Conservation (phyloP, 768 basidiomycete genomes). For the Boletus subcaerulescens region DNA sequence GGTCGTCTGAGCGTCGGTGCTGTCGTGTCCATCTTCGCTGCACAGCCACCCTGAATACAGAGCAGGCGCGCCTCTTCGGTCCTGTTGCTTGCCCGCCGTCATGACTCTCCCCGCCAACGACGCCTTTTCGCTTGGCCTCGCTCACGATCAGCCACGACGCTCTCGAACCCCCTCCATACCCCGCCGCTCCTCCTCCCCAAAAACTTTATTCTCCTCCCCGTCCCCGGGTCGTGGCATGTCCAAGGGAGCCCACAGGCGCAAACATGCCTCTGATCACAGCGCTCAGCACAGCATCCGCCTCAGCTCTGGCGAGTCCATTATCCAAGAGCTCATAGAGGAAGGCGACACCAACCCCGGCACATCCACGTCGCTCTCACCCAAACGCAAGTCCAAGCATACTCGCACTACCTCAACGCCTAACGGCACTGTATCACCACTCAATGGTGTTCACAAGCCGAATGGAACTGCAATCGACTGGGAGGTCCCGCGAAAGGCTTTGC, state of each 20-base stretch:
- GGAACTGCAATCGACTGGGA: constrained; percentile 67
- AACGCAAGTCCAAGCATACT: constrained; percentile 16
- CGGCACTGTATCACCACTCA: constrained; percentile 2
- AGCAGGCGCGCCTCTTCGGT: not conserved
- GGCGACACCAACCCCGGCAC: not conserved
- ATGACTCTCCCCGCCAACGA: constrained; percentile 37
- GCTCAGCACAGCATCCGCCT: not conserved
- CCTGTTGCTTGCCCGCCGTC: not conserved
- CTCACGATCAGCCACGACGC: constrained; percentile 34
- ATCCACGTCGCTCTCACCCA: constrained; percentile 8
- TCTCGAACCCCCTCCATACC: constrained; percentile 22
- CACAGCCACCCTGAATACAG: constrained; percentile 12
- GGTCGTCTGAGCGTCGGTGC: not conserved
- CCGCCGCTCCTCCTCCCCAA: constrained; percentile 24
- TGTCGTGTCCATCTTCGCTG: not conserved
- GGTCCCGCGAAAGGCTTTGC: constrained; percentile 82
- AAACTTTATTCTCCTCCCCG: constrained; percentile 41
- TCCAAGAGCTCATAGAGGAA: not conserved
- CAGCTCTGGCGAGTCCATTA: too few relatives aligned
- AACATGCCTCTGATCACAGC: constrained; percentile 9
- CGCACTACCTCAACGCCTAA: constrained; percentile 8
- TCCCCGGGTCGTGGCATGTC: constrained; percentile 33
- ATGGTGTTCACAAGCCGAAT: constrained; percentile 10
- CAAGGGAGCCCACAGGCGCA: constrained; percentile 29
- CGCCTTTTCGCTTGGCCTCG: constrained; percentile 35